Base-by-base conservation (phyloP, 257 asterid genomes). In the Ilex asprella region DNA sequence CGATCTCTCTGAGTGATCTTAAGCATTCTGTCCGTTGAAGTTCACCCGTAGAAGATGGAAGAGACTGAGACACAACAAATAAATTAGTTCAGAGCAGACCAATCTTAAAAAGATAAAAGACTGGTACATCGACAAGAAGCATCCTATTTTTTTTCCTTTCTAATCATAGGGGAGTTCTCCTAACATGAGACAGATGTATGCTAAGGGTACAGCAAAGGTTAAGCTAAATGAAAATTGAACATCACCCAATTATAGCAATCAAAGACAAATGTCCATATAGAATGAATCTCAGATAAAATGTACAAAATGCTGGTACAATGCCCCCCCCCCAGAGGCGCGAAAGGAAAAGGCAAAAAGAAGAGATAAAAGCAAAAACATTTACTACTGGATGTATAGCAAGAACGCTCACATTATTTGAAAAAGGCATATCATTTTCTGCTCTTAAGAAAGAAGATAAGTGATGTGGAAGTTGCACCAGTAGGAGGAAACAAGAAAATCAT, bases 11-110 rank as follows among this genome's bases (percentile, higher is more conserved):
- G 64, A 92, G 73, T 31, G 94, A 85, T 83, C 87, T 92, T 78
- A 92, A 79, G 70, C 96, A 86, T 56, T 92, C 97, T 16, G 89
- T 83, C 63, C 99, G 82, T 74, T 89, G 96, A 63, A 86, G 87
- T 64, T 92, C 99, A 39, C 95, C 88, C 21, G 97, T 75, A 62
- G 85, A 82, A 73, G 91, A 70, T 67, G 95, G 96, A 79, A 92
- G 92, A 67, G 95, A 78, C 99, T 92, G 87, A 63, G 51, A 64
- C 70, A 52, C 61, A 50, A 63, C 72, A 60, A 65, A 72, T 55
- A 41, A 49, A 21, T 31, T 44, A 14, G 69, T 57, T 46, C 35
- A 59, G 59, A 60, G 59, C n/a, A 67, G 53, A 65, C 35, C 59
- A 70, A 21, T 21, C 27, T 21, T 21, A 21, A 21, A 46, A 71